phyloP scores from a whole-genome alignment of 2,329 filamentous ascomycete species.

The Talaromyces sp. region DNA sequence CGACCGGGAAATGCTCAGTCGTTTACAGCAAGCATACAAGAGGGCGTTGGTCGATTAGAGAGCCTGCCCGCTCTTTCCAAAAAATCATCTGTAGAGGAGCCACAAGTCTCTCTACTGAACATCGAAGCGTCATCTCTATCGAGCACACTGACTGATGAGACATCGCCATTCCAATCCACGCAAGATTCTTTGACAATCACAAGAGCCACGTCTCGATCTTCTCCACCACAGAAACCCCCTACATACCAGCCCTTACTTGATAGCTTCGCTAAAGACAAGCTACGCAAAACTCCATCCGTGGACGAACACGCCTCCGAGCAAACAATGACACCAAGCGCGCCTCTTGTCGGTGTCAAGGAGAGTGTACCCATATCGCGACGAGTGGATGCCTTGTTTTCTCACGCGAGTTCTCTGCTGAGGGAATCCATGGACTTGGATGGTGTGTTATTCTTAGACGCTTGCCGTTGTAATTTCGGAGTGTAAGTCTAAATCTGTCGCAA shows the following conservation, averaged over 20 bases:
- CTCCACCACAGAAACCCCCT: background rate
- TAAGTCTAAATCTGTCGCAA: conserved; percentile 7
- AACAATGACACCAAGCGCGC: background rate
- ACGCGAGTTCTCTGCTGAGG: conserved; percentile 42
- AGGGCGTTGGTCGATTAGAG: background rate
- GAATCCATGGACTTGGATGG: conserved; percentile 42
- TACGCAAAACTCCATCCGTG: background rate
- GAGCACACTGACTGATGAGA: background rate
- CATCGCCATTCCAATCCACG: background rate
- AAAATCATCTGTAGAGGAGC: background rate
- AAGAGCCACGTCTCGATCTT: background rate
- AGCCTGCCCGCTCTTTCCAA: background rate
- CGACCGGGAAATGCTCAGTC: conserved; percentile 8
- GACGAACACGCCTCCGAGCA: background rate
- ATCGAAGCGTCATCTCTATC: background rate
- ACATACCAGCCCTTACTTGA: background rate
- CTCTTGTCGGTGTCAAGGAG: conserved; percentile 19
- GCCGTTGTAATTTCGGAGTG: conserved; percentile 26
- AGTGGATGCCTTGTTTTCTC: conserved; percentile 35
- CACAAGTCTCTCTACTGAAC: background rate
- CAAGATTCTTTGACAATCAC: conserved; percentile 11
- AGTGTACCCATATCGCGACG: conserved; percentile 17
- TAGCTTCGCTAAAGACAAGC: background rate
- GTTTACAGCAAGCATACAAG: background rate
- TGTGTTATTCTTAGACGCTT: conserved; percentile 28